Percentiles rank a stretch among this genome's conserved stretches.
phyloP scores from a whole-genome alignment of 805 yeast species.

The Wickerhamomyces queroliae region DNA sequence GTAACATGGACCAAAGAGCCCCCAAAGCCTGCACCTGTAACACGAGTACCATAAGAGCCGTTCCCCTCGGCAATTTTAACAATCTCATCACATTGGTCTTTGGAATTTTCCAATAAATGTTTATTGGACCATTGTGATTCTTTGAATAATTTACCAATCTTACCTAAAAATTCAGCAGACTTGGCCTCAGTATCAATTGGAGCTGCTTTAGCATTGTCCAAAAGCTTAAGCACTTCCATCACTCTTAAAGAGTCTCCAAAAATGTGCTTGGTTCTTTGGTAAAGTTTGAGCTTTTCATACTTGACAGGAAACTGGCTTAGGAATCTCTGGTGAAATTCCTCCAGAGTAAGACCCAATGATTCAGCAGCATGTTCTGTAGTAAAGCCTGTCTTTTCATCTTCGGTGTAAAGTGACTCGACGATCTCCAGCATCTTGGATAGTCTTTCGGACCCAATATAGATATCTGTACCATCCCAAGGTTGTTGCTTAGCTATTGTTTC shows the following conservation, averaged over 20 bases:
- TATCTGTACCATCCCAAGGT: constrained; percentile 40
- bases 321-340: constrained; percentile 38
- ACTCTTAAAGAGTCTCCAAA: constrained; percentile 58
- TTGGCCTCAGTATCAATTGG: constrained; percentile 11
- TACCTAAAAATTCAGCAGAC: constrained; percentile 28
- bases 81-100: constrained; percentile 45
- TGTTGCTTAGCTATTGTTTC: constrained; percentile 20
- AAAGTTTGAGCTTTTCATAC: constrained; percentile 48
- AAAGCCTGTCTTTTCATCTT: constrained; percentile 38
- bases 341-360: constrained; percentile 34
- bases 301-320: constrained; percentile 52
- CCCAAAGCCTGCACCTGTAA: constrained; percentile 82
- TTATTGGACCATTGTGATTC: constrained; percentile 52
- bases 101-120: constrained; percentile 46
- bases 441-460: constrained; percentile 34
- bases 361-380: constrained; percentile 42
- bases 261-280: constrained; percentile 57
- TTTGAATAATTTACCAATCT: constrained; percentile 53
- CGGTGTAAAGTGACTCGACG: constrained; percentile 35
- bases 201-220: constrained; percentile 19
- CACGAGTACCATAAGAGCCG: constrained; percentile 62
- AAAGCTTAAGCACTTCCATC: constrained; percentile 38
- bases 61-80: constrained; percentile 46
- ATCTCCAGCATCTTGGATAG: constrained; percentile 35
- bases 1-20: constrained; percentile 68